Conservation (phyloP, 2,329 filamentous ascomycete genomes). For the Cercospora sp. region DNA sequence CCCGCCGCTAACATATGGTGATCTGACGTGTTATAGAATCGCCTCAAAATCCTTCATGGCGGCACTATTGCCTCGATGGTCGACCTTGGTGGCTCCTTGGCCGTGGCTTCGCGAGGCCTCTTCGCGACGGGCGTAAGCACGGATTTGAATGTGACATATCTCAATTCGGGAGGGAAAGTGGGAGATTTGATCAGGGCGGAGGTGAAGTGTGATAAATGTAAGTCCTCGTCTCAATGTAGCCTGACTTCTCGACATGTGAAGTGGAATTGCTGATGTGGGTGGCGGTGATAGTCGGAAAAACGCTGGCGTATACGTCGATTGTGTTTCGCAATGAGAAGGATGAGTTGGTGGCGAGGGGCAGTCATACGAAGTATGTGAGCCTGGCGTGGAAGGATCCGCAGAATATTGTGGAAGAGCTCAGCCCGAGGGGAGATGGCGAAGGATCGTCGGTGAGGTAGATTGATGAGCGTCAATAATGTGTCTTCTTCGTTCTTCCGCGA, state of each 20-base stretch:
- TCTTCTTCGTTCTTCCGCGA: neutral
- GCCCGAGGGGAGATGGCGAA: conserved; percentile 37
- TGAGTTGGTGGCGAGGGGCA: conserved; percentile 63
- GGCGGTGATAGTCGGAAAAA: conserved; percentile 8
- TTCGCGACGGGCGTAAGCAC: conserved; percentile 68
- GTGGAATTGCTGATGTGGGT: neutral
- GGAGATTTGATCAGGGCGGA: conserved; percentile 56
- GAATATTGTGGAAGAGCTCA: conserved; percentile 61
- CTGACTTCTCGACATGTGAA: too few species aligned
- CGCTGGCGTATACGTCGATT: conserved; percentile 42
- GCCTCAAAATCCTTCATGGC: conserved; percentile 73
- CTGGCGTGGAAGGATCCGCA: conserved; percentile 63
- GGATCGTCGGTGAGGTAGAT: neutral
- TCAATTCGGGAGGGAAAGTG: conserved; percentile 63
- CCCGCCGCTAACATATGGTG: too few species aligned
- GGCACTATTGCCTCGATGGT: conserved; percentile 77
- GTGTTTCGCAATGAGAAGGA: conserved; percentile 61
- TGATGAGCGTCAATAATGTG: neutral
- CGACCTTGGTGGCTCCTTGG: conserved; percentile 66
- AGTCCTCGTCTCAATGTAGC: neutral
- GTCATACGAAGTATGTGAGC: conserved; percentile 63
- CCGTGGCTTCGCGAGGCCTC: conserved; percentile 64
- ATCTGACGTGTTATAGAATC: conserved; percentile 59
- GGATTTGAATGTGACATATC: conserved; percentile 66
- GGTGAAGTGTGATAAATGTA: conserved; percentile 66